Evolutionary conservation across 140 eudicot genomes (phyloP).

Genomic region (Senecio squalidus): DNA sequence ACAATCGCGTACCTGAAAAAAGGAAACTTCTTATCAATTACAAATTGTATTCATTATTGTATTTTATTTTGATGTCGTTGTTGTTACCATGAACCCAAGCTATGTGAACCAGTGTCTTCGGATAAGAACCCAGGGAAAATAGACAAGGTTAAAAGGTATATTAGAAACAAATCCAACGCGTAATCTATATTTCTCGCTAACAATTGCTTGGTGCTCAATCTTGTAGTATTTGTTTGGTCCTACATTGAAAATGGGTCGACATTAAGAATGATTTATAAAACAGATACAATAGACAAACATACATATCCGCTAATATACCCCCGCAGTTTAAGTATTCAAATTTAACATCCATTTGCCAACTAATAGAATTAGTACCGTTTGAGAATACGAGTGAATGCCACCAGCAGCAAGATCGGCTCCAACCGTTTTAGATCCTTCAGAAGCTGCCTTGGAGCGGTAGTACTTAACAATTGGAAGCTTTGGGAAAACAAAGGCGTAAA

Average conservation of each 20-base stretch:
- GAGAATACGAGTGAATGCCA: conserved; percentile 23
- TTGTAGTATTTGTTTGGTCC: no score
- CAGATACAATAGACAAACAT: no score
- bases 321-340: no score
- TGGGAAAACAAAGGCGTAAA: conserved; percentile 44
- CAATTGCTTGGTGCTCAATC: conserved; percentile 40
- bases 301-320: no score
- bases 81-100: conserved; percentile 52
- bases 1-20: conserved; percentile 52
- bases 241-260: no score
- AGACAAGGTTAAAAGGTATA: conserved; percentile 42
- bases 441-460: conserved; percentile 58
- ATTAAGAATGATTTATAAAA: no score
- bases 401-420: conserved; percentile 54
- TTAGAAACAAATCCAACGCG: conserved; percentile 41
- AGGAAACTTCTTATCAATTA: background rate
- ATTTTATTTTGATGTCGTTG: no score
- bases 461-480: conserved; percentile 58
- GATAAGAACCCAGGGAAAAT: conserved; percentile 60
- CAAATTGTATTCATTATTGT: background rate
- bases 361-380: background rate
- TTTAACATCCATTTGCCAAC: no score
- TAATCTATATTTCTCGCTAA: conserved; percentile 42
- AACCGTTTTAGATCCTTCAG: conserved; percentile 63
- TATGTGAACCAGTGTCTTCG: conserved; percentile 52